Evolutionary conservation across 371 early-diverging fungal genomes (phyloP), one percentile per base, ranked within the genome.

Genomic region (Dichotomocladium elegans): DNA sequence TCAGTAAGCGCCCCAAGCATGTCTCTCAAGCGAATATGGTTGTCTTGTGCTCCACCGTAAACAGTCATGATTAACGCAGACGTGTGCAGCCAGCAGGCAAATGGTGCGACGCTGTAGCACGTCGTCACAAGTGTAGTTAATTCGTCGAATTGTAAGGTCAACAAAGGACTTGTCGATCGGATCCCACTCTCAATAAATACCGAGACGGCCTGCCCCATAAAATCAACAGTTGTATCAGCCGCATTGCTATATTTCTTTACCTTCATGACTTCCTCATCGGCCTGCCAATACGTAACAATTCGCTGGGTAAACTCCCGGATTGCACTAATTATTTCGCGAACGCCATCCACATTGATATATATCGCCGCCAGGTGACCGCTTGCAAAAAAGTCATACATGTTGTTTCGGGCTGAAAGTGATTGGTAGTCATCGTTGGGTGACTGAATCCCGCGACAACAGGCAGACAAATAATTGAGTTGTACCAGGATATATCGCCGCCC

Each of bases 11-110:
- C 35, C 5, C 63, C 61, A 2, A 82, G 25, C 15, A 85, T 26
- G 28, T 79, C 67, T 7, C 72, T 60, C 21, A 85, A 63, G 0
- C 53, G 61, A 1, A 66, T 59, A 41, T 54, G 56, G 35, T 72
- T 57, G 21, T 56, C 57, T 15, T 60, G 47, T 15, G 77, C 72
- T 12, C 77, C 71, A 12, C 84, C 84, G 49, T 82, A 82, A 0
- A 81, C 84, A 0, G 82, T 79, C 34, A 82, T 74, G 26, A 80
- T 55, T 31, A 71, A 64, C 9, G 77, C 62, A 1, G 79, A 72
- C 2, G 78, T 80, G 55, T 83, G 78, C 19, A 86, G 58, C 82
- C 80, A 83, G 45, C 70, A 81, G 4, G 80, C 57, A 48, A 68
- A 72, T 4, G 70, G 73, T 6, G 70, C 53, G n/a, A 53, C 55